phyloP scores from a whole-genome alignment of 2,329 filamentous ascomycete species.

The Trichophyton verrucosum region DNA sequence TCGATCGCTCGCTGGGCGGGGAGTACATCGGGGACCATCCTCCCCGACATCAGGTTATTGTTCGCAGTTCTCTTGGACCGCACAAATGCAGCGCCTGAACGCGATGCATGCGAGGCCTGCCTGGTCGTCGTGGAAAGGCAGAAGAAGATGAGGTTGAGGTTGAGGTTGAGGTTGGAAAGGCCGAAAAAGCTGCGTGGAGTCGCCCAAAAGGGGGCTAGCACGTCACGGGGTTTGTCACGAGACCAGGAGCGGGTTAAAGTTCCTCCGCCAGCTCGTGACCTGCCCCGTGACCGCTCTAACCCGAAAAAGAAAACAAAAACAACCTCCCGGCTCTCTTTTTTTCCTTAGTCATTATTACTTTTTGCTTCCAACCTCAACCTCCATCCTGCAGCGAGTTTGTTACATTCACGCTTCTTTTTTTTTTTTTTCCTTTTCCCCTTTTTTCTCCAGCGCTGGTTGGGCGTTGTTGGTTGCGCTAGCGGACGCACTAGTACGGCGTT shows the following conservation, averaged over 20 bases:
- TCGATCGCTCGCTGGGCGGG: background rate
- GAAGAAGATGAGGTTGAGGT: no score
- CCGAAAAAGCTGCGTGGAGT: no score
- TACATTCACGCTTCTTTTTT: background rate
- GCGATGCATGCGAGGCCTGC: background rate
- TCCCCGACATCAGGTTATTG: background rate
- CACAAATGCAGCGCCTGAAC: background rate
- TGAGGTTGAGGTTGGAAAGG: no score
- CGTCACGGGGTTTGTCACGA: no score
- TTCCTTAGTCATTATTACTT: background rate
- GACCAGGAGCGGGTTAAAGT: no score
- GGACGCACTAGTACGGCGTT: background rate
- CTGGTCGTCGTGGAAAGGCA: no score
- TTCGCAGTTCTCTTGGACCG: background rate
- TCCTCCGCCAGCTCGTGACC: no score
- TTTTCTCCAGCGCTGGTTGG: background rate
- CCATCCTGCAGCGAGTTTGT: no score
- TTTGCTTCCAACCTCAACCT: background rate
- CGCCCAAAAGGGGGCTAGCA: no score
- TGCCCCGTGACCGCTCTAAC: no score
- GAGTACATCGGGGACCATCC: background rate
- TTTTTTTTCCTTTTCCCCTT: background rate
- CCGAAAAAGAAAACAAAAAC: no score
- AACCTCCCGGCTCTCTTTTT: background rate
- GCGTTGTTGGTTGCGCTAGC: slow-evolving; percentile 3